Evolutionary conservation across 2,329 filamentous ascomycete genomes (phyloP).

Genomic region (Mycosphaerella sp.): DNA sequence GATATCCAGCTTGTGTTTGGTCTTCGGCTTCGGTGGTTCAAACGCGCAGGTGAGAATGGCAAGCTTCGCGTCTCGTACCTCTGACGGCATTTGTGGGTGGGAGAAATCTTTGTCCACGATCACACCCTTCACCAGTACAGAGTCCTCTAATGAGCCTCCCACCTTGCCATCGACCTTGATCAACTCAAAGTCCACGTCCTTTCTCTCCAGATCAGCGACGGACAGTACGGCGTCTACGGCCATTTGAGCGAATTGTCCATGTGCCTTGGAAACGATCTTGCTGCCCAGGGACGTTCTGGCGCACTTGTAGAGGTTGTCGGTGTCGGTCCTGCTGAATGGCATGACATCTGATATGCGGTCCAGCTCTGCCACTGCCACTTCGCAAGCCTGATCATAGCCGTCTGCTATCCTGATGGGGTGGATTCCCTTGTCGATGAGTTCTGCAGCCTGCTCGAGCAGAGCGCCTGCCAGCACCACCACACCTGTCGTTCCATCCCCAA

Average conservation of each 20-base stretch:
- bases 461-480: slow-evolving; percentile 94
- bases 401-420: slow-evolving; percentile 98
- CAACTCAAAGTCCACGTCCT: slow-evolving; percentile 96
- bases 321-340: slow-evolving; percentile 73
- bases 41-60: slow-evolving; percentile 97
- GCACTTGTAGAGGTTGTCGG: slow-evolving; percentile 83
- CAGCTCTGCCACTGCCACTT: slow-evolving; percentile 87
- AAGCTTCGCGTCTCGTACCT: slow-evolving; percentile 92
- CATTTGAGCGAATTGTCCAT: slow-evolving; percentile 96
- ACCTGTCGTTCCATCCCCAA: slow-evolving; percentile 95
- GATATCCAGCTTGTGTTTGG: slow-evolving; percentile 98
- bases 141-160: slow-evolving; percentile 86
- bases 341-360: slow-evolving; percentile 91
- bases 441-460: slow-evolving; percentile 90
- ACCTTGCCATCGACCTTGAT: slow-evolving; percentile 99
- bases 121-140: slow-evolving; percentile 91
- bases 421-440: slow-evolving; percentile 99
- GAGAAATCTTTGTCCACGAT: slow-evolving; percentile 99
- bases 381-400: slow-evolving; percentile 95
- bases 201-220: slow-evolving; percentile 90
- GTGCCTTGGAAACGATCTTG: slow-evolving; percentile 98
- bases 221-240: slow-evolving; percentile 95
- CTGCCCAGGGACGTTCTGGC: slow-evolving; percentile 93
- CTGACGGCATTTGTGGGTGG: slow-evolving; percentile 96
- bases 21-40: slow-evolving; percentile 98